These are phyloP conservation scores for Aspergillus viridinutans DNA, from an alignment of 2,329 filamentous ascomycete species.

Conservation along the genomic window DNA sequence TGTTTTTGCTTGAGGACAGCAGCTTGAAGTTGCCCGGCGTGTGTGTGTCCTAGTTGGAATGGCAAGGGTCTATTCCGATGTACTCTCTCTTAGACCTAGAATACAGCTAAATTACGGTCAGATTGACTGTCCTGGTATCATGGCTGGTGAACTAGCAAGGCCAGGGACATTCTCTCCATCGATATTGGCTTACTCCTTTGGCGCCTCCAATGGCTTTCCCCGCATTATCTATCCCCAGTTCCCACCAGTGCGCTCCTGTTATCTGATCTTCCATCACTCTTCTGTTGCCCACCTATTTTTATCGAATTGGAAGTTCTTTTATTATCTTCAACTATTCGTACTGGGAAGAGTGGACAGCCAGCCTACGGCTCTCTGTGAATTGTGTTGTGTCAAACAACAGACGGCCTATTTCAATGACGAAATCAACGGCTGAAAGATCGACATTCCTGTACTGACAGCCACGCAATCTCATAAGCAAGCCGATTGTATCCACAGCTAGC, in stretches of 20 bases:
- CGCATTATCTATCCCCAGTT: not conserved
- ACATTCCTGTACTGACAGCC: not conserved
- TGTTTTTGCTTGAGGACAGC: too few relatives aligned
- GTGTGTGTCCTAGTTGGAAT: not conserved
- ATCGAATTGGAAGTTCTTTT: not conserved
- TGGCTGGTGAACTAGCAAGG: too few relatives aligned
- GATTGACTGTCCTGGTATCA: too few relatives aligned
- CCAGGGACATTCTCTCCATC: too few relatives aligned
- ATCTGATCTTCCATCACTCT: not conserved
- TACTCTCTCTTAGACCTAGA: not conserved
- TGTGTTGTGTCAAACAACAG: too few relatives aligned
- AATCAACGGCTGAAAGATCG: not conserved
- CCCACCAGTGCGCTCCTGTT: not conserved
- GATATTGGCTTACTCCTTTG: too few relatives aligned
- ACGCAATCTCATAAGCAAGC: not conserved
- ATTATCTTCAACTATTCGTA: too few relatives aligned
- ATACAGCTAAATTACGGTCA: too few relatives aligned
- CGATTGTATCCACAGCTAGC: not conserved
- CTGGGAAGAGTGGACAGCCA: not conserved
- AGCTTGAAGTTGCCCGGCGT: conserved; percentile 19
- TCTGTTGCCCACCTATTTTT: not conserved
- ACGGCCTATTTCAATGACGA: not conserved
- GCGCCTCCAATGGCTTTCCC: not conserved
- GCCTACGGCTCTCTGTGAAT: too few relatives aligned
- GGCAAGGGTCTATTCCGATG: not conserved